Percentiles rank a stretch among this genome's conserved stretches.
Conservation (phyloP, 257 asterid species). For the Solanum virginianum region DNA sequence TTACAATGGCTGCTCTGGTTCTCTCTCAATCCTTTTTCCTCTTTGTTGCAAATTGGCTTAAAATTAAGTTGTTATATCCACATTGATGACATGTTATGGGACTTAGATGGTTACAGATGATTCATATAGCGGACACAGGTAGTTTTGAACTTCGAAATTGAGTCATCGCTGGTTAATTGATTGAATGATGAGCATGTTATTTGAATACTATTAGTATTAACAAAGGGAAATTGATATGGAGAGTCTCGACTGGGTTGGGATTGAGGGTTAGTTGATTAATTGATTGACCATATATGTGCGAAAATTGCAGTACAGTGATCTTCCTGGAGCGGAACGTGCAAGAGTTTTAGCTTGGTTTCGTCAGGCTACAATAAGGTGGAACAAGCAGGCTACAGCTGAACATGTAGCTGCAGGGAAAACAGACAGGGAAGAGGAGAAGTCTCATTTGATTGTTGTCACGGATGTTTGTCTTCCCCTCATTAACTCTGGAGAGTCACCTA, state of each 20-base stretch:
- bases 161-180: neutral
- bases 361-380: slow-evolving; percentile 58
- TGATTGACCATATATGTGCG: neutral
- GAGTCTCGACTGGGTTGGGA: neutral
- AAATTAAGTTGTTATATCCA: neutral
- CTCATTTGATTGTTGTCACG: slow-evolving; percentile 62
- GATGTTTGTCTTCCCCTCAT: slow-evolving; percentile 87
- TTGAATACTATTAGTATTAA: neutral
- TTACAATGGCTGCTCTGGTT: slow-evolving; percentile 51
- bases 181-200: neutral
- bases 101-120: neutral
- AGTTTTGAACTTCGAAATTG: neutral
- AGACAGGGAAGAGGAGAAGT: slow-evolving; percentile 37
- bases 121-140: neutral
- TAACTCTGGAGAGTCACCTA: slow-evolving; percentile 52
- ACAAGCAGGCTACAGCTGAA: slow-evolving; percentile 27
- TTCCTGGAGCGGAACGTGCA: slow-evolving; percentile 54
- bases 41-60: neutral
- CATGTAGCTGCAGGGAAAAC: slow-evolving; percentile 27
- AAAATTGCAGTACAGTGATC: slow-evolving; percentile 65
- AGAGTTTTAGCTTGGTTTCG: slow-evolving; percentile 45
- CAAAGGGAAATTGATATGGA: neutral
- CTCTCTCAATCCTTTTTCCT: neutral
- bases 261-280: neutral
- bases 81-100: neutral